Evolutionary conservation across 768 basidiomycete genomes (phyloP).

Genomic region (Agrocybe chaxingu): DNA sequence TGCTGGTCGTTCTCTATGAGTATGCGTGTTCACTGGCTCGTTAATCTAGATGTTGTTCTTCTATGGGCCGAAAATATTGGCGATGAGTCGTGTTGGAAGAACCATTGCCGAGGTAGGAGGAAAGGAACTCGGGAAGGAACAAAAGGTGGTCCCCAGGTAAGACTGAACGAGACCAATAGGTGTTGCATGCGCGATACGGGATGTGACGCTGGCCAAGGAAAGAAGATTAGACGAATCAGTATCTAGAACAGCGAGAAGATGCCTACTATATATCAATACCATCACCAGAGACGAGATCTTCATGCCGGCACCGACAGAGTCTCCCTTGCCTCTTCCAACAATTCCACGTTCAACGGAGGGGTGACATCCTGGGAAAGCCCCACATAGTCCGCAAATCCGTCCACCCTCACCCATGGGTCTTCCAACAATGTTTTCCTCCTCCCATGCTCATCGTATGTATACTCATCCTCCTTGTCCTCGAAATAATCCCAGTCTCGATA

Average conservation of each 20-base stretch:
- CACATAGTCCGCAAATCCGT: constrained; percentile 3
- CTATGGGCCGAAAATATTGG: constrained; percentile 21
- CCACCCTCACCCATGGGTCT: neutral
- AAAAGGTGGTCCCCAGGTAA: neutral
- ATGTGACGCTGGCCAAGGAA: no score
- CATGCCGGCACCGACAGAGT: neutral
- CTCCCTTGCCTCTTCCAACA: neutral
- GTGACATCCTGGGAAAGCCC: no score
- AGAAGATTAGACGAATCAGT: no score
- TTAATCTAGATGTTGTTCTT: constrained; percentile 23
- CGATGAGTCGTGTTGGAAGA: constrained; percentile 1
- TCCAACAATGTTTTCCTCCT: constrained; percentile 2
- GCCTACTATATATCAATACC: neutral
- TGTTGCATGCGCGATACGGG: no score
- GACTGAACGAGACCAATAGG: no score
- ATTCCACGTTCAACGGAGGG: no score
- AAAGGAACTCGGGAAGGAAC: neutral
- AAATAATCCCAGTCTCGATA: no score
- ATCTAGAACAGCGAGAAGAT: no score
- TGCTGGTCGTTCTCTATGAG: neutral
- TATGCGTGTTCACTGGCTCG: neutral
- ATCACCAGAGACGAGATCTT: neutral
- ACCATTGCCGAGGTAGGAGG: neutral
- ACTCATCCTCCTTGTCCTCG: no score
- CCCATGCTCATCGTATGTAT: constrained; percentile 1